These are phyloP conservation scores for Adansonia rubrostipa DNA, from an alignment of 441 rosid genomes.

Conservation along the genomic window DNA sequence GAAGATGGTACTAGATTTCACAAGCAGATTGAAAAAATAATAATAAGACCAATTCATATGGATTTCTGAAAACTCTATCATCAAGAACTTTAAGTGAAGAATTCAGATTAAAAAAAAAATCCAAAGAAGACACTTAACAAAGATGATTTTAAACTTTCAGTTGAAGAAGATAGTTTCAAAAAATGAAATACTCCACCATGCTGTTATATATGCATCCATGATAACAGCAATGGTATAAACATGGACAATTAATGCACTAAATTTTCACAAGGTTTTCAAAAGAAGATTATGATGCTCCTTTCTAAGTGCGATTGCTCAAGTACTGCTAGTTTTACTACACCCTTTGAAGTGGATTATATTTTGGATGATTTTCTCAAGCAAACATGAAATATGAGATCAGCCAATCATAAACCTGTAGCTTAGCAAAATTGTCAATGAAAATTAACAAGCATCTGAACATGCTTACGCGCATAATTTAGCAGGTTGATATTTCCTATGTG, in stretches of 20 bases:
- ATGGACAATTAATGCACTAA: not conserved
- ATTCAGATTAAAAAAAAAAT: not conserved
- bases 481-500: not conserved
- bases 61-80: not conserved
- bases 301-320: not conserved
- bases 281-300: not conserved
- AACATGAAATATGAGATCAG: not conserved
- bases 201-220: not conserved
- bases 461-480: not conserved
- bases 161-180: not conserved
- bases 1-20: not conserved
- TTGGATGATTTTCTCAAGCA: not conserved
- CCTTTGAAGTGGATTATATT: not conserved
- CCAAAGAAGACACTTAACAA: not conserved
- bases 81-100: not conserved
- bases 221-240: not conserved
- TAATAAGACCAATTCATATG: not conserved
- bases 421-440: not conserved
- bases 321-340: not conserved
- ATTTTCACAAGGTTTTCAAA: not conserved
- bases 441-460: not conserved
- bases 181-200: not conserved
- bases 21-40: not conserved
- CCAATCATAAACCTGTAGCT: not conserved
- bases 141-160: constrained; percentile 2